Percentiles rank a stretch among this genome's conserved stretches.
Evolutionary conservation across 139 green algal species (phyloP).

Genomic region (Coelastrella sp.): DNA sequence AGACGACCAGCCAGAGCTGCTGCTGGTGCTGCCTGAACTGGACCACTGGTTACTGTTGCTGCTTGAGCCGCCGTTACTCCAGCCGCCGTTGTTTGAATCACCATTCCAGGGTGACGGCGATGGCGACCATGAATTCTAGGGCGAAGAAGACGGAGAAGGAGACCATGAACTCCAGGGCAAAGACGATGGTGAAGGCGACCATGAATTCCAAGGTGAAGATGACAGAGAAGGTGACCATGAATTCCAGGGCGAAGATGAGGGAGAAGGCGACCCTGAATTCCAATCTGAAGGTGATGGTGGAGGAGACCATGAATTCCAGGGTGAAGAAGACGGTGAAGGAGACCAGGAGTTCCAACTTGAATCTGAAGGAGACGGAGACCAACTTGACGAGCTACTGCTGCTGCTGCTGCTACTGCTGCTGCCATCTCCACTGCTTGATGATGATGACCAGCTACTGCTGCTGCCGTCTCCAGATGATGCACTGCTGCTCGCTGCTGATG

Average conservation of each 20-base stretch:
- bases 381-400: too few species aligned
- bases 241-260: neutral
- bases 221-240: too few species aligned
- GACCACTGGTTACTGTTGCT: too few species aligned
- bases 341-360: neutral
- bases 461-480: neutral
- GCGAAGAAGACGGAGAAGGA: neutral
- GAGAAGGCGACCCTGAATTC: neutral
- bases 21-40: too few species aligned
- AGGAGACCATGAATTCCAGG: neutral
- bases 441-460: slow-evolving; percentile 1
- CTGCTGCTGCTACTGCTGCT: neutral
- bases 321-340: neutral
- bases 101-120: too few species aligned
- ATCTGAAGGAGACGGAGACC: neutral
- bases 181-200: slow-evolving; percentile 4
- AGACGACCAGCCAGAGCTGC: too few species aligned
- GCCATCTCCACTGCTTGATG: neutral
- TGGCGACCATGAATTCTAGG: too few species aligned
- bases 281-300: neutral
- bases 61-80: too few species aligned
- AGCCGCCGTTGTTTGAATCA: too few species aligned
- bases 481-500: neutral
- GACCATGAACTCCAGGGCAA: neutral
- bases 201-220: too few species aligned